These are phyloP conservation scores for Candida mesenterica DNA, from an alignment of 1,139 yeast genomes.

Conservation along the genomic window DNA sequence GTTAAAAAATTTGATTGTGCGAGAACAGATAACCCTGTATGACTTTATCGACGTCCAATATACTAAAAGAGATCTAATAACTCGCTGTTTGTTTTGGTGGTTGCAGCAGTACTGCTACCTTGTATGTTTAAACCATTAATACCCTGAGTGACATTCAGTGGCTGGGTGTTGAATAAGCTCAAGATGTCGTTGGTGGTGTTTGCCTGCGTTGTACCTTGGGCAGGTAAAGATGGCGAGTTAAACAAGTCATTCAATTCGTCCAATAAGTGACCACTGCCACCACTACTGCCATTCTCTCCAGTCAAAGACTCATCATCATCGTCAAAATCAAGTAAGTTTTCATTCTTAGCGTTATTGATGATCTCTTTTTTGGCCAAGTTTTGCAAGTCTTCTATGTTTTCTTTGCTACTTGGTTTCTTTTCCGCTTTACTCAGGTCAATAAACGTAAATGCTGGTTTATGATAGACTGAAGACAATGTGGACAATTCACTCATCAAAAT, in stretches of 20 bases:
- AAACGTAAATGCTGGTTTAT: conserved; percentile 74
- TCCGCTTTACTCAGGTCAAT: conserved; percentile 40
- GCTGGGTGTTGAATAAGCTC: conserved; percentile 35
- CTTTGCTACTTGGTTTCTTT: conserved; percentile 20
- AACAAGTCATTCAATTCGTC: conserved; percentile 73
- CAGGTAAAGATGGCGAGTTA: conserved; percentile 30
- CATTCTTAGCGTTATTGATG: conserved; percentile 64
- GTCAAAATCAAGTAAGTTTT: conserved; percentile 77
- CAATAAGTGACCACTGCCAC: conserved; percentile 34
- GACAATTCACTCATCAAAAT: conserved; percentile 75
- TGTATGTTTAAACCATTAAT: conserved; percentile 24
- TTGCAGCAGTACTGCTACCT: conserved; percentile 12
- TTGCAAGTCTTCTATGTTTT: conserved; percentile 72
- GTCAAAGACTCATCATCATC: conserved; percentile 48
- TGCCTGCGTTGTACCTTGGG: conserved; percentile 7
- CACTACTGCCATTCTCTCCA: conserved; percentile 16
- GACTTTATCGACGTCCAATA: too few species aligned
- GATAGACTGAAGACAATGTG: conserved; percentile 85
- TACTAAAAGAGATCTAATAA: conserved; percentile 59
- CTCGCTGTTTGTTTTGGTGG: conserved; percentile 37
- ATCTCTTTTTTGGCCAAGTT: conserved; percentile 77
- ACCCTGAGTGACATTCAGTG: conserved; percentile 14
- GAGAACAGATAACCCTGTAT: too few species aligned
- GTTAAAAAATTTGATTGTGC: too few species aligned
- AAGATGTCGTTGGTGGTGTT: conserved; percentile 42